Conservation (phyloP, 768 basidiomycete genomes). For the Mycena rebaudengoi region DNA sequence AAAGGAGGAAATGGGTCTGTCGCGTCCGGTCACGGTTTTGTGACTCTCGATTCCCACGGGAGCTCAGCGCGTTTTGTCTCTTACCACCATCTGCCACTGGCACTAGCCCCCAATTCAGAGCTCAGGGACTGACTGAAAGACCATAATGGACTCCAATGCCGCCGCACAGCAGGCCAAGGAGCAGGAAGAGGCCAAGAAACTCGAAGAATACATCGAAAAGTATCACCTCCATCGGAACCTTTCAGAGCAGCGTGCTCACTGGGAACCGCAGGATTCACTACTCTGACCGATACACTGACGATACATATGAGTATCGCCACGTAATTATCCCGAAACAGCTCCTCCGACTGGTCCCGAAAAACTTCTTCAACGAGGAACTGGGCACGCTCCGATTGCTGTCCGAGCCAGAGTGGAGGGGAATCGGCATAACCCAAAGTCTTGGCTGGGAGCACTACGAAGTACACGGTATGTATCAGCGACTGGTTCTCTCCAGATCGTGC, state of each 20-base stretch:
- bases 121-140: too few relatives aligned
- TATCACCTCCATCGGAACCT: slow-evolving; percentile 35
- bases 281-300: slow-evolving; percentile 92
- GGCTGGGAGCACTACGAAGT: slow-evolving; percentile 99
- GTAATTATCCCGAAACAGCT: slow-evolving; percentile 96
- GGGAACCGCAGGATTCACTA: slow-evolving; percentile 77
- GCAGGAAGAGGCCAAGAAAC: slow-evolving; percentile 57
- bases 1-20: slow-evolving; percentile 1
- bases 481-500: not conserved
- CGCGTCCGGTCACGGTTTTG: too few relatives aligned
- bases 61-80: too few relatives aligned
- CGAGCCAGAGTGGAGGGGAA: slow-evolving; percentile 94
- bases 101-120: too few relatives aligned
- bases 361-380: slow-evolving; percentile 78
- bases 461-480: slow-evolving; percentile 78
- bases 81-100: too few relatives aligned
- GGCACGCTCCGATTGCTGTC: slow-evolving; percentile 83
- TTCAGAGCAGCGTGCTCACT: slow-evolving; percentile 26
- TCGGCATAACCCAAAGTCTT: slow-evolving; percentile 94
- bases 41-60: too few relatives aligned
- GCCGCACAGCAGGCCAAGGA: slow-evolving; percentile 22
- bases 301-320: slow-evolving; percentile 94
- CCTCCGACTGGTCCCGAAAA: slow-evolving; percentile 91
- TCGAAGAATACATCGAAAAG: slow-evolving; percentile 86
- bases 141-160: slow-evolving; percentile 15